Conservation (phyloP, 768 basidiomycete species). For the Boletales sp. region DNA sequence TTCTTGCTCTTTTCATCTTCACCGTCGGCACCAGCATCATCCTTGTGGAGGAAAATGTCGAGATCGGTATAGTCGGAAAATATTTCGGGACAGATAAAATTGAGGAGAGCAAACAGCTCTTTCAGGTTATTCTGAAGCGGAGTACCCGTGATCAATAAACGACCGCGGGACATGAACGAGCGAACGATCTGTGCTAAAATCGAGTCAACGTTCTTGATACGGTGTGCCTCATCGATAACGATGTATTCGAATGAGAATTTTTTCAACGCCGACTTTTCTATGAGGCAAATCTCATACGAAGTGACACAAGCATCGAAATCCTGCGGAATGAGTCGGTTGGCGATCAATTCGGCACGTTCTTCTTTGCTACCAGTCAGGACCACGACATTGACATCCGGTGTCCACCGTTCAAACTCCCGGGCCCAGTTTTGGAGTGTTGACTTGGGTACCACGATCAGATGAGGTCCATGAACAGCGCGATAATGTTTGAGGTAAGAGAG, state of each 20-base stretch:
- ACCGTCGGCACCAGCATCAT: slow-evolving; percentile 57
- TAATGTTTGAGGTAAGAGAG: slow-evolving; percentile 91
- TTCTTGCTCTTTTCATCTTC: slow-evolving; percentile 87
- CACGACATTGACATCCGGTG: slow-evolving; percentile 80
- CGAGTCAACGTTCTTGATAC: slow-evolving; percentile 98
- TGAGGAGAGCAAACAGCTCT: slow-evolving; percentile 87
- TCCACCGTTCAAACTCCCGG: slow-evolving; percentile 91
- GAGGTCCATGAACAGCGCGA: slow-evolving; percentile 71
- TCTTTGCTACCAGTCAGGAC: slow-evolving; percentile 86
- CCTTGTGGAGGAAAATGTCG: slow-evolving; percentile 92
- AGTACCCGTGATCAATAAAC: slow-evolving; percentile 94
- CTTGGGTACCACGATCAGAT: slow-evolving; percentile 97
- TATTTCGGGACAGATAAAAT: slow-evolving; percentile 97
- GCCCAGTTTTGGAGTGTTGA: slow-evolving; percentile 97
- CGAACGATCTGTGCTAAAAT: slow-evolving; percentile 94
- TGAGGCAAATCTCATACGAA: slow-evolving; percentile 94
- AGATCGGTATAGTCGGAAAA: slow-evolving; percentile 89
- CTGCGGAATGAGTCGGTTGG: slow-evolving; percentile 72
- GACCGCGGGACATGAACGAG: slow-evolving; percentile 81
- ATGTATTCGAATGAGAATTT: slow-evolving; percentile 98
- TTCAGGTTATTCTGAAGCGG: slow-evolving; percentile 96
- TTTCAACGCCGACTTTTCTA: slow-evolving; percentile 88
- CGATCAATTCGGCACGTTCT: slow-evolving; percentile 81
- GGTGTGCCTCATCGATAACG: slow-evolving; percentile 96
- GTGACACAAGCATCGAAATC: slow-evolving; percentile 95